Evolutionary conservation across 208 protist genomes (phyloP).

Genomic region (Acanthamoeba healyi): DNA sequence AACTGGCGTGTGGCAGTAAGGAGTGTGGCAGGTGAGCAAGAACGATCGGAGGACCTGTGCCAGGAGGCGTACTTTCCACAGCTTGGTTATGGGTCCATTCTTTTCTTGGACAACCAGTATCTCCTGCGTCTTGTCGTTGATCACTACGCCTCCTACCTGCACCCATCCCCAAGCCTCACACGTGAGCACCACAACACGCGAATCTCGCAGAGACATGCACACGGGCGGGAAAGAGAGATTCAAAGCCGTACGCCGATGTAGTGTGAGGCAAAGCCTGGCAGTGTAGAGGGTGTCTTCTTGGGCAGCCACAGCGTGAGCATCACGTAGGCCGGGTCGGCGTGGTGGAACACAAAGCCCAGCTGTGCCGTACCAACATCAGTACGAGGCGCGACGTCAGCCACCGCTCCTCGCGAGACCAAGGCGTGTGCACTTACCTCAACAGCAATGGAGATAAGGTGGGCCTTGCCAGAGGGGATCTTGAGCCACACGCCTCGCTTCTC

Average conservation of each 20-base stretch:
- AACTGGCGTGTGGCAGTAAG: slow-evolving; percentile 34
- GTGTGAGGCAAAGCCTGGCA: slow-evolving; percentile 44
- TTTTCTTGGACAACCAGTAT: slow-evolving; percentile 54
- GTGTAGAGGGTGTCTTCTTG: neutral
- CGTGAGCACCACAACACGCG: no score
- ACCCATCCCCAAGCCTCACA: no score
- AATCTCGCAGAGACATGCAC: neutral
- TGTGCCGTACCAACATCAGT: no score
- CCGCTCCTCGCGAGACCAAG: no score
- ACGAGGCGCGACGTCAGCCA: no score
- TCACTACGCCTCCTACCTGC: slow-evolving; percentile 28
- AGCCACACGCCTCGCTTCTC: slow-evolving; percentile 60
- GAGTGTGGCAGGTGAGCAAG: no score
- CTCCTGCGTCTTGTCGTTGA: slow-evolving; percentile 27
- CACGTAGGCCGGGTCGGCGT: slow-evolving; percentile 24
- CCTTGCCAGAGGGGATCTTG: slow-evolving; percentile 44
- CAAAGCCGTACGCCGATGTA: slow-evolving; percentile 33
- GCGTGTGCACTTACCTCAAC: no score
- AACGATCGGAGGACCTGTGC: no score
- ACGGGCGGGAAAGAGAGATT: neutral
- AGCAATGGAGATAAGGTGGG: slow-evolving; percentile 60
- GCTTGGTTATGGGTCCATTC: neutral
- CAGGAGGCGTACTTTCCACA: slow-evolving; percentile 24
- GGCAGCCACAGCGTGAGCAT: slow-evolving; percentile 57
- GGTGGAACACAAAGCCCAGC: slow-evolving; percentile 63